These are phyloP conservation scores for Artomyces pyxidatus DNA, from an alignment of 768 basidiomycete species.

Conservation along the genomic window DNA sequence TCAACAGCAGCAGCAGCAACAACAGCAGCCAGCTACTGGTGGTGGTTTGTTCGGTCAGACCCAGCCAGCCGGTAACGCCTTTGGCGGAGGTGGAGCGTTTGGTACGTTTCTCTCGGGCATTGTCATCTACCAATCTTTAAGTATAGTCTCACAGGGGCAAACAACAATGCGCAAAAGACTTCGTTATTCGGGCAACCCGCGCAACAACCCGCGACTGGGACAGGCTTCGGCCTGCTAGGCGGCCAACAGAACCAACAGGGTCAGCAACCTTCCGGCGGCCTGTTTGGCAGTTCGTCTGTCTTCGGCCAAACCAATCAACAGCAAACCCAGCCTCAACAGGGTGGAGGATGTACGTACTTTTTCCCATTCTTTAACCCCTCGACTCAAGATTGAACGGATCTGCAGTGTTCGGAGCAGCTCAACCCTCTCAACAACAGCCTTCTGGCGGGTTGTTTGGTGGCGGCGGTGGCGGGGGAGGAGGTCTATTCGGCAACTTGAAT, in stretches of 20 bases:
- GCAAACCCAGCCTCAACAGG: constrained; percentile 28
- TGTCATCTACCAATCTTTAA: neutral
- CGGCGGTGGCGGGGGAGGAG: constrained; percentile 5
- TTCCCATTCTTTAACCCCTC: constrained; percentile 1
- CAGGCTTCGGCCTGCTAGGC: constrained; percentile 20
- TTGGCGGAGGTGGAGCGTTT: constrained; percentile 20
- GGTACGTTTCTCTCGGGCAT: constrained; percentile 13
- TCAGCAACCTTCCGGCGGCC: constrained; percentile 11
- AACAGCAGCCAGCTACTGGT: constrained; percentile 25
- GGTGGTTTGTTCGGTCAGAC: constrained; percentile 25
- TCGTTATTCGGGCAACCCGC: constrained; percentile 15
- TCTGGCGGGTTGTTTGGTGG: constrained; percentile 10
- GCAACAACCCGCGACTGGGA: constrained; percentile 10
- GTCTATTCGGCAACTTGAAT: constrained; percentile 10
- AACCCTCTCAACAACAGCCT: neutral
- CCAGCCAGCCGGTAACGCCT: constrained; percentile 10
- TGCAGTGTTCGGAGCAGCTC: neutral
- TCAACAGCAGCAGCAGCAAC: constrained; percentile 18
- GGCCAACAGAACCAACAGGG: constrained; percentile 20
- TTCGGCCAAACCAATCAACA: constrained; percentile 21
- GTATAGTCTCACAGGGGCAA: constrained; percentile 1
- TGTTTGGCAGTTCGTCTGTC: constrained; percentile 9
- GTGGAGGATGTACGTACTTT: neutral
- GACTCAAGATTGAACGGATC: neutral
- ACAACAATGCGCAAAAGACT: constrained; percentile 19